Evolutionary conservation across 148 eudicot genomes (phyloP), one percentile per base, ranked within the genome.

Genomic region (Rhododendron molle): DNA sequence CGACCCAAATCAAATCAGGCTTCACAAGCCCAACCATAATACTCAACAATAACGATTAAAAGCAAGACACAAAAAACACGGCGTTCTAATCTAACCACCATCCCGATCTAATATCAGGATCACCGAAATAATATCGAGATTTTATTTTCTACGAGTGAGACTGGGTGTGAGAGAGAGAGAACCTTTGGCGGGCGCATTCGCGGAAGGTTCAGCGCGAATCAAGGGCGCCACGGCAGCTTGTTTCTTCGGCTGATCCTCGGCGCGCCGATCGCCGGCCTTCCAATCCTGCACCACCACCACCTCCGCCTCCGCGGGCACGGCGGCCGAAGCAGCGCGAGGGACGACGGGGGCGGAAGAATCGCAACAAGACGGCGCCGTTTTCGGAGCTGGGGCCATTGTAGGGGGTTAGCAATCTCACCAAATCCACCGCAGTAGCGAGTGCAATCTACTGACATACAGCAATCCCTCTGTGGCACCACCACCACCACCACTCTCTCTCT

Each of bases 361-460:
- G 76, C 86, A 71, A 60, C 80, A 62, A 89, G 77, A 72, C 95
- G 93, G 72, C 95, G 93, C 43, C 89, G 86, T 88, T 93, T 93
- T 83, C 95, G 88, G 0, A 92, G 91, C 52, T 92, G 95, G 16
- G 95, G 95, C 95, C 95, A 93, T 93, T 93, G 93, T 32, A 92
- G 82, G 12, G 93, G 95, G 85, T 93, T 93, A 44, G 92, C 92
- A 78, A 92, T 88, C 89, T 93, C 93, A 82, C 87, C 86, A 82
- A 88, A 90, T 90, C 95, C 92, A 91, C 92, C 87, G 89, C 84
- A 88, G 62, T 86, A 83, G 81, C 56, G 85, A 73, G 78, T 84
- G 80, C 89, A 87, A 90, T 91, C 91, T 86, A 90, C 89, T 93
- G 95, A 90, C 95, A 93, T 93, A 93, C 95, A 92, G 93, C 90